A percentile compares a stretch with the other conserved stretches of the same genome.
Conservation (phyloP, 139 green algal species). For the Gonium pectorale region DNA sequence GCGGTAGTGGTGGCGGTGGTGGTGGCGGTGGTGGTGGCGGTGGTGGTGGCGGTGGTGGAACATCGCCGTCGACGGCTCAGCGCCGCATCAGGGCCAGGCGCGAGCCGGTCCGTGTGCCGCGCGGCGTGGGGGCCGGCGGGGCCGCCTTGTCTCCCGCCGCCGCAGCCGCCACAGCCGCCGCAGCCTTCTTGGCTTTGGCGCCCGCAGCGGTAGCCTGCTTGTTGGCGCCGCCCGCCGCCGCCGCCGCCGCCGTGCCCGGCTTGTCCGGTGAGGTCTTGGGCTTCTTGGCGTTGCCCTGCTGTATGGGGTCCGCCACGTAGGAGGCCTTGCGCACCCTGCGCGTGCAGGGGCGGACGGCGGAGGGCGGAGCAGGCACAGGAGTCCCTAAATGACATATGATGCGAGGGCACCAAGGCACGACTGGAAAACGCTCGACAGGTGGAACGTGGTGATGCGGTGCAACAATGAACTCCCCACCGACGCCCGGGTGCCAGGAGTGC, state of each 20-base stretch:
- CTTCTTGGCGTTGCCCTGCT: slow-evolving; percentile 33
- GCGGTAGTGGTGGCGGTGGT: too few species aligned
- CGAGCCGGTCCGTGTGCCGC: background rate
- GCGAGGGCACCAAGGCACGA: background rate
- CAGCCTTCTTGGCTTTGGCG: background rate
- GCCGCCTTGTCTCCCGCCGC: background rate
- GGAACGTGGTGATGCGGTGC: background rate
- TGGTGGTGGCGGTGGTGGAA: too few species aligned
- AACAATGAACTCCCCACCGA: background rate
- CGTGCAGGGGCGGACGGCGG: background rate
- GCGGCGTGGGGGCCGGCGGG: background rate
- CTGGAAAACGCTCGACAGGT: background rate
- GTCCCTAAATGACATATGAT: background rate
- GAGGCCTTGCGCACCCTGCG: slow-evolving; percentile 48
- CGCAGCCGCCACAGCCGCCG: background rate
- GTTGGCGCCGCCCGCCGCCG: background rate
- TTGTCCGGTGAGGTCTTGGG: background rate
- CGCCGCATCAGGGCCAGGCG: slow-evolving; percentile 11
- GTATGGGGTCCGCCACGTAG: slow-evolving; percentile 51
- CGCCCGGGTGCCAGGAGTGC: background rate
- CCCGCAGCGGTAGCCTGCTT: background rate
- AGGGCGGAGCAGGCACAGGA: background rate
- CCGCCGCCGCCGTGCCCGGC: background rate
- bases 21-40: too few species aligned
- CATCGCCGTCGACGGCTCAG: too few species aligned